Conservation (phyloP, 1,139 yeast genomes). For the Hanseniaspora gamundiae region DNA sequence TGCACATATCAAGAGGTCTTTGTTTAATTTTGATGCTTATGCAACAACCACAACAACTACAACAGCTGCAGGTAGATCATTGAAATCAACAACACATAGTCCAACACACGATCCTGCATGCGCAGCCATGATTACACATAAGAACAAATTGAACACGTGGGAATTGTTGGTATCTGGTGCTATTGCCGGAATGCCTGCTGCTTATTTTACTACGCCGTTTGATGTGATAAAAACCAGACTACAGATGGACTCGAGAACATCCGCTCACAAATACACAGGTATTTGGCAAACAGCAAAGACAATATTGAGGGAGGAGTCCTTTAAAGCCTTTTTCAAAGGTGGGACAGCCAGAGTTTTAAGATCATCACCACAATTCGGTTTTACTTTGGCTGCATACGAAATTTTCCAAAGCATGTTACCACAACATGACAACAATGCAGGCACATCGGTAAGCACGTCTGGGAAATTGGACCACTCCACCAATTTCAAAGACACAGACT, state of each 20-base stretch:
- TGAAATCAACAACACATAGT: no score
- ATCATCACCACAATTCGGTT: constrained; percentile 96
- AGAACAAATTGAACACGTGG: constrained; percentile 57
- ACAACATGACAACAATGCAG: constrained; percentile 25
- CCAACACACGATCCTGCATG: background rate
- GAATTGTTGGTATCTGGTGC: constrained; percentile 85
- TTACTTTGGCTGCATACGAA: constrained; percentile 93
- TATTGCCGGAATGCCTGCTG: constrained; percentile 96
- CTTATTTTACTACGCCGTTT: constrained; percentile 89
- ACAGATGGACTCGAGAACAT: constrained; percentile 69
- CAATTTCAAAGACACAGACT: constrained; percentile 25
- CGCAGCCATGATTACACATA: constrained; percentile 27
- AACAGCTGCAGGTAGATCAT: no score
- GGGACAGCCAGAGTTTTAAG: constrained; percentile 90
- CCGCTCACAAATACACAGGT: constrained; percentile 46
- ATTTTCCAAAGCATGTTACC: constrained; percentile 56
- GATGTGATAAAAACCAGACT: constrained; percentile 94
- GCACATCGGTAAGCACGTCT: constrained; percentile 6
- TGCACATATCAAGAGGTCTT: constrained; percentile 75
- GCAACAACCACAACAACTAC: constrained; percentile 21
- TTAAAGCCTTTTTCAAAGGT: constrained; percentile 84
- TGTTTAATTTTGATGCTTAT: constrained; percentile 75
- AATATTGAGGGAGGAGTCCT: constrained; percentile 68
- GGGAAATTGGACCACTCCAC: constrained; percentile 4
- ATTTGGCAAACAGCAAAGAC: constrained; percentile 65